Conservation (phyloP, 2,329 filamentous ascomycete genomes). For the Elsinoe fawcettii region DNA sequence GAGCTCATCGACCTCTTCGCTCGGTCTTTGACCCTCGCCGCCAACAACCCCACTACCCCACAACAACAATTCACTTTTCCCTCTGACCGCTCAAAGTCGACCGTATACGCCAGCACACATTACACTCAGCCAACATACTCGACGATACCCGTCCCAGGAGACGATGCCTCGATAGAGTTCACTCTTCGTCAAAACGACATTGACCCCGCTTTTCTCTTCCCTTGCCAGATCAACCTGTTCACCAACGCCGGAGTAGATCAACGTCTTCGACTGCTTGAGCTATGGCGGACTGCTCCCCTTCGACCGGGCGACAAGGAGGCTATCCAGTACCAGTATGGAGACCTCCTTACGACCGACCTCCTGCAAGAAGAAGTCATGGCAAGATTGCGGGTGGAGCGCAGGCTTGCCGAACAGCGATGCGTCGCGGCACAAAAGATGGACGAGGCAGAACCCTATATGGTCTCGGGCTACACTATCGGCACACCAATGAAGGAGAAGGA, state of each 20-base stretch:
- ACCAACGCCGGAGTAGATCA: constrained; percentile 65
- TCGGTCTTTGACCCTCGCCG: constrained; percentile 59
- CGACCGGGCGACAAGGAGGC: constrained; percentile 39
- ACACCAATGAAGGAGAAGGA: constrained; percentile 48
- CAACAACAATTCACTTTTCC: constrained; percentile 28
- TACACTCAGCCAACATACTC: constrained; percentile 74
- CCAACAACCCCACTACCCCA: constrained; percentile 24
- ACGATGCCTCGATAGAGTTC: constrained; percentile 43
- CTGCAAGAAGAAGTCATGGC: constrained; percentile 49
- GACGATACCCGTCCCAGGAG: constrained; percentile 33
- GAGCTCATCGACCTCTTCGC: constrained; percentile 76
- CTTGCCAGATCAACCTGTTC: constrained; percentile 72
- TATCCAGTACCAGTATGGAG: constrained; percentile 38
- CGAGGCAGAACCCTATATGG: constrained; percentile 74
- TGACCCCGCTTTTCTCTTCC: constrained; percentile 59
- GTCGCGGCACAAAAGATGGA: constrained; percentile 17
- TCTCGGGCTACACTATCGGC: constrained; percentile 61
- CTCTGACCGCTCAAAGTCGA: constrained; percentile 39
- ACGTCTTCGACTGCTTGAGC: constrained; percentile 65
- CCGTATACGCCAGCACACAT: constrained; percentile 57
- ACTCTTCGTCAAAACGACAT: constrained; percentile 59
- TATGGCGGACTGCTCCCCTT: constrained; percentile 77
- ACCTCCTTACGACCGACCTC: constrained; percentile 51
- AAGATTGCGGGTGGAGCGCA: constrained; percentile 52
- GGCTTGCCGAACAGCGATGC: constrained; percentile 21